Percentiles rank a stretch among this genome's conserved stretches.
Evolutionary conservation across 148 eudicot genomes (phyloP).

Genomic region (Spergularia bocconei): DNA sequence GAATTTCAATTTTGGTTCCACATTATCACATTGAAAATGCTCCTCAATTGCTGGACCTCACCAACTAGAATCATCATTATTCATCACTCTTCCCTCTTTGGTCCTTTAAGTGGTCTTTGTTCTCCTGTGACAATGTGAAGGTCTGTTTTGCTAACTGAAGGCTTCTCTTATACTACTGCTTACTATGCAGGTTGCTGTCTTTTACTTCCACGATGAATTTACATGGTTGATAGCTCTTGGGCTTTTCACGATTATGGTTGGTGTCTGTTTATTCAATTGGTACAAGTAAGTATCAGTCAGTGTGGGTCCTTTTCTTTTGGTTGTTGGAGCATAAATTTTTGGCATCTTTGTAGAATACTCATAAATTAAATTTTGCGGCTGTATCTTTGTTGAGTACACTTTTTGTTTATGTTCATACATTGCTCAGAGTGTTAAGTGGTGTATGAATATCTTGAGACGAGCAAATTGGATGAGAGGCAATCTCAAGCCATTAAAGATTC

Average conservation of each 20-base stretch:
- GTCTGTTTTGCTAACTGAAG: neutral
- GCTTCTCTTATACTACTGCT: conserved; percentile 17
- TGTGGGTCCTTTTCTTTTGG: neutral
- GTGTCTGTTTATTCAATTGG: conserved; percentile 92
- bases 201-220: conserved; percentile 94
- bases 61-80: no score
- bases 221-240: conserved; percentile 92
- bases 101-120: neutral
- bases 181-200: conserved; percentile 83
- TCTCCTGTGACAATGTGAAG: neutral
- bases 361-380: neutral
- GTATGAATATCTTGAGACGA: no score
- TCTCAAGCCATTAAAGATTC: no score
- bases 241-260: conserved; percentile 71
- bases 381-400: neutral
- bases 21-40: no score
- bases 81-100: neutral
- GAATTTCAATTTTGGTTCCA: no score
- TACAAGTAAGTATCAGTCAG: conserved; percentile 82
- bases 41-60: no score
- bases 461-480: no score
- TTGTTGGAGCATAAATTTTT: neutral
- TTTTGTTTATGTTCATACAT: neutral
- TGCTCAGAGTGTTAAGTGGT: neutral
- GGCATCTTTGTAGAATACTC: neutral